Evolutionary conservation across 192 early-diverging fungal species (phyloP), one percentile per base, ranked within the genome.

Genomic region (Dissophora ornata): DNA sequence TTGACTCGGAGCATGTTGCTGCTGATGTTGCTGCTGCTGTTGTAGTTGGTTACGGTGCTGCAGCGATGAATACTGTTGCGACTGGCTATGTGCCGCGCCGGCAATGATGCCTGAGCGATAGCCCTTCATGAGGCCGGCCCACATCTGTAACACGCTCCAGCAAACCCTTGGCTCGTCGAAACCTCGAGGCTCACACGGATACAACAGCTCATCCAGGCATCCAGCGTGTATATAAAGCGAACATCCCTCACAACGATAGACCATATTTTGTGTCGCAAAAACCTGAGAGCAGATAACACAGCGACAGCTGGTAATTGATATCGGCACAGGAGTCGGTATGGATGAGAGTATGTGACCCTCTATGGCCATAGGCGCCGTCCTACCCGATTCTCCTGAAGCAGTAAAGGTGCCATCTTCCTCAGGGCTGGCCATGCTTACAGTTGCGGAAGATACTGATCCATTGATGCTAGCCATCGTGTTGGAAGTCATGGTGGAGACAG

Each of bases 111-210:
- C 85, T 22, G 79, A 45, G 49, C 93, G 79, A 77, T 94, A 94
- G 40, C 90, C 71, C 51, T 87, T 89, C 36, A 94, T 77, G 22
- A 94, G 71, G 4, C 91, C 92, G 12, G 90, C 89, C 80, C 93
- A 93, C 60, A 93, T 83, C 69, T 89, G 89, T 45, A 94, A 70
- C 36, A 93, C 91, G 16, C 87, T 80, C 49, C 79, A 70, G 57
- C 83, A 86, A 36, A 94, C 84, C 36, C 88, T 89, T 18, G 75
- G 56, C 53, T 93, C 92, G 66, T 93, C 83, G 62, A 93, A 93
- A 38, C 78, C 74, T 3, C 82, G 81, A 18, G 92, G 82, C 69
- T 73, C 67, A 71, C 71, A 90, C 18, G 82, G 85, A 62, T 85
- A 87, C 57, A 68, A 59, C 57, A 93, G 55, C 29, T 88, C 67